phyloP scores from a whole-genome alignment of 2,329 filamentous ascomycete species.

The Sarocladiaceae sp. region DNA sequence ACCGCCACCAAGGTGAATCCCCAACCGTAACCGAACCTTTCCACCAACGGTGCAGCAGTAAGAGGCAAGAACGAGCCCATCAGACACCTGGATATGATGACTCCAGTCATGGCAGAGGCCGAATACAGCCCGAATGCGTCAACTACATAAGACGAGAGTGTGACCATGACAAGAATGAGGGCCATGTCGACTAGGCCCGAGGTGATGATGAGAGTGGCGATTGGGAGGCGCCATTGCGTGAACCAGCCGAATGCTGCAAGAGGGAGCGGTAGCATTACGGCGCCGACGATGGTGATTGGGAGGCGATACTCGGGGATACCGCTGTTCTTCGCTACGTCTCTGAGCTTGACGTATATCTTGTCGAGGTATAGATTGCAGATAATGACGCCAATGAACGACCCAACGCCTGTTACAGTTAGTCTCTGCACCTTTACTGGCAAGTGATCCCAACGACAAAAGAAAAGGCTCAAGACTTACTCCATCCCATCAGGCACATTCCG shows the following conservation, averaged over 20 bases:
- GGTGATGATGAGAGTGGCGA: conserved; percentile 37
- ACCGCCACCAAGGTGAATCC: conserved; percentile 42
- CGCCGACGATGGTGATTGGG: conserved; percentile 45
- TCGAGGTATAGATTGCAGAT: conserved; percentile 49
- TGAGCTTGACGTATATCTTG: conserved; percentile 46
- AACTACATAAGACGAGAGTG: conserved; percentile 51
- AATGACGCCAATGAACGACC: conserved; percentile 41
- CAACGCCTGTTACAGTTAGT: conserved; percentile 38
- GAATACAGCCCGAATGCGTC: conserved; percentile 53
- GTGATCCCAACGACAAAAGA: no score
- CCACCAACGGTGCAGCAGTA: conserved; percentile 41
- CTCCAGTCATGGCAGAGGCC: conserved; percentile 52
- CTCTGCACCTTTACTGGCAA: no score
- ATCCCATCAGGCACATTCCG: conserved; percentile 46
- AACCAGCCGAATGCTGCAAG: conserved; percentile 48
- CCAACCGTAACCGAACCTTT: conserved; percentile 46
- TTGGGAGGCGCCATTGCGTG: conserved; percentile 36
- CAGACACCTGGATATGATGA: conserved; percentile 52
- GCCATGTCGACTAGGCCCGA: conserved; percentile 41
- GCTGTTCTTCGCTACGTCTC: conserved; percentile 25
- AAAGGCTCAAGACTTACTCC: conserved; percentile 11
- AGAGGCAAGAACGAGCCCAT: conserved; percentile 55
- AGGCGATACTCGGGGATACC: conserved; percentile 51
- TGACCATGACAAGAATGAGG: conserved; percentile 42
- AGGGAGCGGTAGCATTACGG: conserved; percentile 39